phyloP scores from a whole-genome alignment of 148 eudicot species.

The Camellia japonica region DNA sequence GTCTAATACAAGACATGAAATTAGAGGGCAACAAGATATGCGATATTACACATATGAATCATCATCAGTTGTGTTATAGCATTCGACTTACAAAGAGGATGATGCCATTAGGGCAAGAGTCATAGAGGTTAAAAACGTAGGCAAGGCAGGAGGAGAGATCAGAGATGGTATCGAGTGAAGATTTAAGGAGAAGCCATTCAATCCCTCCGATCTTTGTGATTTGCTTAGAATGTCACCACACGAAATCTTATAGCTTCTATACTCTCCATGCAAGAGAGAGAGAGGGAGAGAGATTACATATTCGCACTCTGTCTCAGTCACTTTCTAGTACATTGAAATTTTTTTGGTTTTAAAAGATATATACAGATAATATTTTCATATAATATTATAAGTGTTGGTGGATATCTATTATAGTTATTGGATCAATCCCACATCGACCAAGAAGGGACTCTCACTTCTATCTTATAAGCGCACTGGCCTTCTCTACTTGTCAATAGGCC shows the following conservation, averaged over 20 bases:
- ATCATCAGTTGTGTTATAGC: no score
- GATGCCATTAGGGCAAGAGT: slow-evolving; percentile 77
- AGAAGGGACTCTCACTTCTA: no score
- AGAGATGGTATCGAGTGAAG: slow-evolving; percentile 44
- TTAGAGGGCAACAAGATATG: not conserved
- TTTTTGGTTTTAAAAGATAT: no score
- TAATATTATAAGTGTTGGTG: no score
- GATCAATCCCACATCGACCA: no score
- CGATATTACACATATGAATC: not conserved
- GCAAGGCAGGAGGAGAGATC: slow-evolving; percentile 49
- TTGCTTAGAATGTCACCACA: slow-evolving; percentile 43
- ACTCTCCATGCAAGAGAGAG: slow-evolving; percentile 10
- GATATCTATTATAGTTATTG: no score
- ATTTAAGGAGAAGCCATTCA: slow-evolving; percentile 69
- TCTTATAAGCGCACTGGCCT: no score
- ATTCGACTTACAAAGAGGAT: slow-evolving; percentile 54
- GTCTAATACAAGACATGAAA: not conserved
- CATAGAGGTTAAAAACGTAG: slow-evolving; percentile 50
- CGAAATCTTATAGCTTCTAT: slow-evolving; percentile 54
- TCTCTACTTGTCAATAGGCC: no score
- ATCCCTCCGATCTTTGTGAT: slow-evolving; percentile 51
- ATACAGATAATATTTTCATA: no score
- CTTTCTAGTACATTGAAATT: no score
- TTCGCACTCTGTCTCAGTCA: not conserved
- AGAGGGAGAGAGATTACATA: slow-evolving; percentile 6